A percentile compares a stretch with the other conserved stretches of the same genome.
These are phyloP conservation scores for Coniella lustricola DNA, from an alignment of 2,329 filamentous ascomycete genomes.

Conservation along the genomic window DNA sequence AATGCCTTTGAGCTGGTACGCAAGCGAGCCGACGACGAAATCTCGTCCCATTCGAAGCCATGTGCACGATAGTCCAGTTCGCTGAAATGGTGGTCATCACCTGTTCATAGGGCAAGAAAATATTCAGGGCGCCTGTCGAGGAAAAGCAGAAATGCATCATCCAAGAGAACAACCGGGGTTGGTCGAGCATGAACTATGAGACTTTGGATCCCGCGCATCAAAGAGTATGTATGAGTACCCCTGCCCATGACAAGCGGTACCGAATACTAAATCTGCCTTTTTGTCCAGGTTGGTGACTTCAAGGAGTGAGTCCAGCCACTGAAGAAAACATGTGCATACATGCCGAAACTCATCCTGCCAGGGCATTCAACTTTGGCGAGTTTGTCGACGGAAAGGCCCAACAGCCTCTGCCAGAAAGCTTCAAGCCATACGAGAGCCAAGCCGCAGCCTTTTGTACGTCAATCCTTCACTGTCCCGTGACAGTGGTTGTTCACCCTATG, in stretches of 20 bases:
- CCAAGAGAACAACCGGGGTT: constrained; percentile 75
- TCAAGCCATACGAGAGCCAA: constrained; percentile 52
- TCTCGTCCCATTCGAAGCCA: background rate
- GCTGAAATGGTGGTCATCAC: background rate
- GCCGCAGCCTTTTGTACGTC: constrained; percentile 67
- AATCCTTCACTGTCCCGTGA: constrained; percentile 28
- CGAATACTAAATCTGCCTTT: background rate
- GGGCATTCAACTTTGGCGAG: constrained; percentile 87
- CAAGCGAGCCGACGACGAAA: background rate
- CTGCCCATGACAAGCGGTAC: background rate
- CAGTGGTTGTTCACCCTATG: too few species aligned
- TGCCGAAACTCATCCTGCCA: constrained; percentile 27
- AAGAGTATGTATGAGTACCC: constrained; percentile 43
- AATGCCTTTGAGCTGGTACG: constrained; percentile 66
- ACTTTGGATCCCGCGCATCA: constrained; percentile 80
- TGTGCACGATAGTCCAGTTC: constrained; percentile 12
- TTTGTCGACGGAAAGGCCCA: constrained; percentile 62
- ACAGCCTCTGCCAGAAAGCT: constrained; percentile 65
- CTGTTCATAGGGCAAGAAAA: constrained; percentile 36
- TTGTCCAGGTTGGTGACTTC: constrained; percentile 65
- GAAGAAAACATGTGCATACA: background rate
- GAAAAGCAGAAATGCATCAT: constrained; percentile 74
- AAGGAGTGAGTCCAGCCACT: constrained; percentile 60
- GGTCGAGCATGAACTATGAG: constrained; percentile 82
- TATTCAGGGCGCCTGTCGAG: constrained; percentile 63